Conservation (phyloP, 768 basidiomycete genomes). For the Gyrodon lividus region DNA sequence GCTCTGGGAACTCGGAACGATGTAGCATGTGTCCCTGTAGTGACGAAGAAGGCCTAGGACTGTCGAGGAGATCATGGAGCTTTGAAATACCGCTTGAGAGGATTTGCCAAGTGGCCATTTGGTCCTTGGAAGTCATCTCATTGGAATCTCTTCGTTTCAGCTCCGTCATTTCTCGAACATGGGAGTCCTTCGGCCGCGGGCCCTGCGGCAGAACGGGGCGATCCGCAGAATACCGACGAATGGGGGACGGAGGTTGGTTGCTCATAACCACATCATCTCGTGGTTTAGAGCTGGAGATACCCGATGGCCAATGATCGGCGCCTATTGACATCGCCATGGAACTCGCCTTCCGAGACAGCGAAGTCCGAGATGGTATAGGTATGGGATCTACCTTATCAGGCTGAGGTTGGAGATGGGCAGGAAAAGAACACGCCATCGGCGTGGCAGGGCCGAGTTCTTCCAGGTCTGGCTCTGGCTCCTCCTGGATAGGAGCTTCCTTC, state of each 20-base stretch:
- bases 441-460: constrained; percentile 16
- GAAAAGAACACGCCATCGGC: constrained; percentile 21
- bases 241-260: constrained; percentile 29
- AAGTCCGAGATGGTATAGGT: constrained; percentile 29
- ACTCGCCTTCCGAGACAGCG: constrained; percentile 28
- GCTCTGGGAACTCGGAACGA: constrained; percentile 29
- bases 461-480: constrained; percentile 25
- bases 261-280: constrained; percentile 29
- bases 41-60: constrained; percentile 39
- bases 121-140: constrained; percentile 27
- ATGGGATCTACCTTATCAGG: constrained; percentile 24
- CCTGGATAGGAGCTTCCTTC: constrained; percentile 19
- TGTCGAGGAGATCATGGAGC: constrained; percentile 48
- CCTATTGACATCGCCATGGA: constrained; percentile 27
- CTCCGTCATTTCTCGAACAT: constrained; percentile 25
- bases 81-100: constrained; percentile 33
- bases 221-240: constrained; percentile 25
- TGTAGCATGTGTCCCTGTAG: constrained; percentile 38
- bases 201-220: constrained; percentile 16
- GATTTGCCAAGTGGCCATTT: constrained; percentile 19
- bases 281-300: constrained; percentile 26
- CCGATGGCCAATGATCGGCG: constrained; percentile 23
- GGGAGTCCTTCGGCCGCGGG: constrained; percentile 17
- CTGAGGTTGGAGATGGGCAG: constrained; percentile 25
- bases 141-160: constrained; percentile 18